Conservation (phyloP, 495 filamentous ascomycete genomes). For the Podospora pseudocomata region DNA sequence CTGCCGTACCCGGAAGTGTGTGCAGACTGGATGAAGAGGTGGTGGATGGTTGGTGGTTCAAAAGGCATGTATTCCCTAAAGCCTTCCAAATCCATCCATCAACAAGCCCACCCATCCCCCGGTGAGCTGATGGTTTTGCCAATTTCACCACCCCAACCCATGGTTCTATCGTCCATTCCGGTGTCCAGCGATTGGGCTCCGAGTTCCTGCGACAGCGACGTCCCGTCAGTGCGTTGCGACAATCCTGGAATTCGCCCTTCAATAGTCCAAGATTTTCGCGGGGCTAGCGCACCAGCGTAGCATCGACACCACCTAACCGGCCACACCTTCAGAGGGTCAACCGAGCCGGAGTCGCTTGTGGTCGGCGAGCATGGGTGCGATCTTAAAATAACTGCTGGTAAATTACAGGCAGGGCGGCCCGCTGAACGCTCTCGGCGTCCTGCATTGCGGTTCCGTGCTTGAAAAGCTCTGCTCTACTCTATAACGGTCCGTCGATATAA, state of each 20-base stretch:
- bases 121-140: constrained; percentile 7
- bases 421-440: neutral
- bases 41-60: constrained; percentile 5
- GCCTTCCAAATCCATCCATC: constrained; percentile 12
- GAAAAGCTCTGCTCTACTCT: neutral
- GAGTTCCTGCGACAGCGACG: neutral
- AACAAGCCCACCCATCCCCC: neutral
- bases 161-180: constrained; percentile 7
- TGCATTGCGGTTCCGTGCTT: neutral
- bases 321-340: constrained; percentile 6
- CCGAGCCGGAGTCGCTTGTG: neutral
- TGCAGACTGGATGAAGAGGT: neutral
- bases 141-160: constrained; percentile 10
- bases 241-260: constrained; percentile 20
- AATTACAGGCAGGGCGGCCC: constrained; percentile 5
- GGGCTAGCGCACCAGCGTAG: constrained; percentile 17
- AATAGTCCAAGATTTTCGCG: constrained; percentile 20
- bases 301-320: constrained; percentile 14
- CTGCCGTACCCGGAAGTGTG: neutral
- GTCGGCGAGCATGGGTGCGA: neutral
- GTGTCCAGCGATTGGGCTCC: constrained; percentile 11
- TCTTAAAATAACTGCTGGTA: constrained; percentile 4
- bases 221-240: constrained; percentile 13
- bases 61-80: neutral
- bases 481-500: neutral